Base-by-base conservation (phyloP, 495 filamentous ascomycete genomes). In the Penicillium dipodomyicola region DNA sequence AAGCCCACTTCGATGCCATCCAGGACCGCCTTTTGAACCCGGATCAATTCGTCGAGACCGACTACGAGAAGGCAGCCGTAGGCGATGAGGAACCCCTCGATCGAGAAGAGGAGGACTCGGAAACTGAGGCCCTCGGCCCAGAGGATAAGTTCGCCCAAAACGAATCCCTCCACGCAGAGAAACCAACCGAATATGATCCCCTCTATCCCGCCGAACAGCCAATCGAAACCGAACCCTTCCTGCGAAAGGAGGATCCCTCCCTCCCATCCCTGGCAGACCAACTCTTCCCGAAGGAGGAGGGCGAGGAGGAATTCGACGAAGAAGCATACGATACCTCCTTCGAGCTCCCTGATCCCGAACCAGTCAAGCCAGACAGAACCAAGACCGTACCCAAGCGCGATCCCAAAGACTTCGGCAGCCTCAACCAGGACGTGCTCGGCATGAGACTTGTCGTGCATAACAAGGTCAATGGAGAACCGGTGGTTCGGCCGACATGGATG, bases 371-470 rank as follows among this genome's bases (percentile, higher is more conserved):
- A 2, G 27, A 1, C 33, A 33, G 12, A 12, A 33, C 32, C 14
- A 39, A 39, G n/a, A 17, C 2, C 35, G n/a, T 39, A 3, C 35
- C 35, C 2, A 17, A 5, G 11, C 30, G 30, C 11, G 10, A 2
- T 7, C 5, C 6, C 35, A 5, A 2, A 0, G 1, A n/a, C 1
- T 7, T 2, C 5, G 15, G 14, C 35, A 9, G 27, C 8, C 35
- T 50, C 9, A 29, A 25, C 43, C 58, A 51, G 10, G 65, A 77
- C 12, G 60, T 92, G 4, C 70, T 91, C 23, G 88, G 80, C 29
- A 78, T 94, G 72, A 81, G 82, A 4, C 73, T 96, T 30, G 85
- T 83, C 0, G 75, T 90, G 54, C 81, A 81, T 54, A 93, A 91
- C 71, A 81, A 79, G 54, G 80, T 96, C 52, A 90, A 96, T 70